Percentiles rank a stretch among this genome's conserved stretches.
Conservation (phyloP, 257 asterid genomes). For the Lycium ferocissimum region DNA sequence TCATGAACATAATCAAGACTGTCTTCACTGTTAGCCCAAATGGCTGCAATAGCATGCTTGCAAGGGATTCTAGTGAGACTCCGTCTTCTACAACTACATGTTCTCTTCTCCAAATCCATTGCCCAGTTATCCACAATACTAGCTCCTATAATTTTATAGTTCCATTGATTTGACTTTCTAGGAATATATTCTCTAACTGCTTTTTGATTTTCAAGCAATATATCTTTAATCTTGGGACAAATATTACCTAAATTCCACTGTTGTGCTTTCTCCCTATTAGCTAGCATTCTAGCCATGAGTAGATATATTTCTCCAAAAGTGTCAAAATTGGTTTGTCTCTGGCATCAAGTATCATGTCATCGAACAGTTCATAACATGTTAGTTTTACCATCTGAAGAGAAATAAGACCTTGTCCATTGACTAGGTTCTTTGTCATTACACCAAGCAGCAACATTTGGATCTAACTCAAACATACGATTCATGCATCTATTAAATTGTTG, state of each 20-base stretch:
- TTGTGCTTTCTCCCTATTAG: background rate
- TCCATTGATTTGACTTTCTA: background rate
- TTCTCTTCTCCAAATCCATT: background rate
- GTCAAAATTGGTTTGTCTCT: slow-evolving; percentile 1
- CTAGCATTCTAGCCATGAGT: slow-evolving; percentile 13
- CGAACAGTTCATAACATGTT: slow-evolving; percentile 11
- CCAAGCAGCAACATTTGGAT: background rate
- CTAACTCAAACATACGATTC: background rate
- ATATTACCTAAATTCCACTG: background rate
- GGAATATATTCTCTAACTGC: background rate
- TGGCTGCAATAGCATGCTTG: background rate
- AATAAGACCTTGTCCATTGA: slow-evolving; percentile 22
- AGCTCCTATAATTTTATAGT: background rate
- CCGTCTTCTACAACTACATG: background rate
- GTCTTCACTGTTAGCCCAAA: background rate
- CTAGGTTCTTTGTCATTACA: background rate
- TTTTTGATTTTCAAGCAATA: background rate
- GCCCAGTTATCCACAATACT: background rate
- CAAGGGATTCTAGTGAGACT: slow-evolving; percentile 13
- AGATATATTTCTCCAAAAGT: background rate
- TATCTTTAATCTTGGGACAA: background rate
- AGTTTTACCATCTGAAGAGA: background rate
- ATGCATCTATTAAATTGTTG: background rate
- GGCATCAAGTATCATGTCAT: background rate
- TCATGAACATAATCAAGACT: slow-evolving; percentile 26